These are phyloP conservation scores for Tilletia indica DNA, from an alignment of 1,284 basidiomycete genomes.

Conservation along the genomic window DNA sequence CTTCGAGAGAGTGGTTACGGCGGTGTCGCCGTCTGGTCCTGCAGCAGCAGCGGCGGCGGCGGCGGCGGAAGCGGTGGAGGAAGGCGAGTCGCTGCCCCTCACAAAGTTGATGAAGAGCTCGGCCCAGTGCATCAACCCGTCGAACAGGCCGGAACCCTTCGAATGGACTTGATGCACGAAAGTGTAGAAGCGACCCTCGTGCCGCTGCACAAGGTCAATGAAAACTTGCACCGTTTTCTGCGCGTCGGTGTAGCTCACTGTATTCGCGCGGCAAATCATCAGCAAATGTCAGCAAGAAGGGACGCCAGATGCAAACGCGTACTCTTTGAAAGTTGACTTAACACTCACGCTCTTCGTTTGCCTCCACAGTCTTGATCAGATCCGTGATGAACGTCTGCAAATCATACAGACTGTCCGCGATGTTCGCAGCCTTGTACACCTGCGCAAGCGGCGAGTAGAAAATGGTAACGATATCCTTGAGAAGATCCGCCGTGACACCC, in stretches of 20 bases:
- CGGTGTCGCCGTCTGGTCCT: neutral
- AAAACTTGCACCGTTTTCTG: conserved; percentile 85
- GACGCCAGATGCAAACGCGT: neutral
- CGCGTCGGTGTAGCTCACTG: conserved; percentile 72
- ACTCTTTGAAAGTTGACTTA: neutral
- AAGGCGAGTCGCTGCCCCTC: conserved; percentile 75
- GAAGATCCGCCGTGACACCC: conserved; percentile 85
- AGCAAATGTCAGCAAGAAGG: conserved; percentile 78
- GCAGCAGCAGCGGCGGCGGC: conserved; percentile 58
- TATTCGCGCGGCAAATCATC: neutral
- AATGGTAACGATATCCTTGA: conserved; percentile 98
- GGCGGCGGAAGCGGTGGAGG: conserved; percentile 27
- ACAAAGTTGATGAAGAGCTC: conserved; percentile 89
- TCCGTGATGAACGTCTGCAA: conserved; percentile 93
- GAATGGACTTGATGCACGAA: conserved; percentile 99
- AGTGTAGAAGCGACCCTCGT: conserved; percentile 90
- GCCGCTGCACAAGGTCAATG: conserved; percentile 86
- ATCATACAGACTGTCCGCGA: conserved; percentile 87
- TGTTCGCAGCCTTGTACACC: conserved; percentile 95
- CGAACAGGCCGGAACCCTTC: conserved; percentile 91
- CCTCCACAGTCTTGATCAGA: conserved; percentile 89
- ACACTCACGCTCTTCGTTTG: conserved; percentile 73
- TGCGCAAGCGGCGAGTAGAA: conserved; percentile 98
- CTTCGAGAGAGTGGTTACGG: neutral
- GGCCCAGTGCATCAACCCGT: conserved; percentile 92